phyloP scores from a whole-genome alignment of 2,329 filamentous ascomycete genomes.

The Myriosclerotinia duriaeana region DNA sequence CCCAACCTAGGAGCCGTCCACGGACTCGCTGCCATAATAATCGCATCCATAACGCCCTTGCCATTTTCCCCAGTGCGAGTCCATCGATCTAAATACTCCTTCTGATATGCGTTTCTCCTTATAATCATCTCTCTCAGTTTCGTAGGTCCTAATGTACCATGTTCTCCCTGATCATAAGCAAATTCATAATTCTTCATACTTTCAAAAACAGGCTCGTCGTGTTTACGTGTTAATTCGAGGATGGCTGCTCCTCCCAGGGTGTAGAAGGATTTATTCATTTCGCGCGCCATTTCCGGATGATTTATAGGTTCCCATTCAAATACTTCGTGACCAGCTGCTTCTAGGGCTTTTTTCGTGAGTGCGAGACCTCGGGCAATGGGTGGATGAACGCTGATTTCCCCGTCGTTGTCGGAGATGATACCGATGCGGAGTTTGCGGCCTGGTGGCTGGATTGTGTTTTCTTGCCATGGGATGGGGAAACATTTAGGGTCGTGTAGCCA shows the following conservation, averaged over 20 bases:
- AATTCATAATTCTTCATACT: slow-evolving; percentile 39
- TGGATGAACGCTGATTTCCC: slow-evolving; percentile 16
- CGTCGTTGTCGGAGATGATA: slow-evolving; percentile 27
- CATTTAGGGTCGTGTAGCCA: slow-evolving; percentile 43
- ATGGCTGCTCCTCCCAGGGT: slow-evolving; percentile 41
- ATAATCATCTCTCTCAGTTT: slow-evolving; percentile 40
- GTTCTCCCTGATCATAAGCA: slow-evolving; percentile 35
- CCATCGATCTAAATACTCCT: slow-evolving; percentile 43
- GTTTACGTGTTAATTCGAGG: slow-evolving; percentile 33
- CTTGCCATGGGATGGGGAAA: slow-evolving; percentile 28
- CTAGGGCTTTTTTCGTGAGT: slow-evolving; percentile 9
- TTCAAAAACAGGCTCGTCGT: slow-evolving; percentile 37
- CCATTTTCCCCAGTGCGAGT: slow-evolving; percentile 34
- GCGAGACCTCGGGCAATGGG: slow-evolving; percentile 20
- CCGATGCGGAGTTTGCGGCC: slow-evolving; percentile 28
- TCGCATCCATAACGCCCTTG: slow-evolving; percentile 39
- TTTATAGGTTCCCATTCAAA: slow-evolving; percentile 31
- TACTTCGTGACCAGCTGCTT: slow-evolving; percentile 19
- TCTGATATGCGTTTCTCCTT: slow-evolving; percentile 41
- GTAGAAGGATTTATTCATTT: slow-evolving; percentile 39
- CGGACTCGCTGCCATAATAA: slow-evolving; percentile 40
- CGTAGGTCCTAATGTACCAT: slow-evolving; percentile 36
- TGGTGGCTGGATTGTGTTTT: slow-evolving; percentile 29
- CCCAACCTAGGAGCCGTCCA: slow-evolving; percentile 43
- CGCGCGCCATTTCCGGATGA: slow-evolving; percentile 39